A percentile compares a stretch with the other conserved stretches of the same genome.
Conservation (phyloP, 139 green algal genomes). For the Klebsormidium nitens region DNA sequence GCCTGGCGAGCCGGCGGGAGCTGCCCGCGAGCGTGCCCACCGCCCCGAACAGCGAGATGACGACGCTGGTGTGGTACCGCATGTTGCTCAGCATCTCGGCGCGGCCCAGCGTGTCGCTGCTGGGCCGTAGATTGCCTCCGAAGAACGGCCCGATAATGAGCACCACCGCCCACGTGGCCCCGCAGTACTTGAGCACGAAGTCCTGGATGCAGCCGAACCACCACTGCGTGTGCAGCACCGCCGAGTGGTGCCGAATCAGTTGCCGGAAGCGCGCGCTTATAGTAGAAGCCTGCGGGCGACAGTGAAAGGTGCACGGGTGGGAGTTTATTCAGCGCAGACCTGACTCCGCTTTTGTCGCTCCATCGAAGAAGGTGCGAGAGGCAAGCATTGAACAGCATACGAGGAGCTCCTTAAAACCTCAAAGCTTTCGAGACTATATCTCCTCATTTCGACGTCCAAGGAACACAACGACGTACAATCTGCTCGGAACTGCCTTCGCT, state of each 20-base stretch:
- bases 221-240: slow-evolving; percentile 58
- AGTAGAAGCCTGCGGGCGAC: too few species aligned
- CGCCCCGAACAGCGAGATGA: slow-evolving; percentile 63
- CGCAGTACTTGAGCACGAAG: slow-evolving; percentile 74
- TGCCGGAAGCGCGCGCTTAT: too few species aligned
- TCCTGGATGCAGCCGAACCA: slow-evolving; percentile 66
- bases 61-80: slow-evolving; percentile 72
- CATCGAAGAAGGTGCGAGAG: too few species aligned
- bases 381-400: too few species aligned
- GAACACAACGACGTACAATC: too few species aligned
- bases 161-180: slow-evolving; percentile 62
- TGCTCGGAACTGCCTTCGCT: too few species aligned
- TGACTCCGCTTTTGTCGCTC: too few species aligned
- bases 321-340: too few species aligned
- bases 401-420: too few species aligned
- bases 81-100: slow-evolving; percentile 70
- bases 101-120: slow-evolving; percentile 42
- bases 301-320: too few species aligned
- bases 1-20: slow-evolving; percentile 8
- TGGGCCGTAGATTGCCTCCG: slow-evolving; percentile 49
- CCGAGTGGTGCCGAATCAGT: slow-evolving; percentile 35
- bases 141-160: slow-evolving; percentile 83
- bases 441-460: too few species aligned
- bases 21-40: slow-evolving; percentile 55
- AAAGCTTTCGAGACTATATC: too few species aligned